Conservation (phyloP, 805 yeast species). For the Kazachstania africana region DNA sequence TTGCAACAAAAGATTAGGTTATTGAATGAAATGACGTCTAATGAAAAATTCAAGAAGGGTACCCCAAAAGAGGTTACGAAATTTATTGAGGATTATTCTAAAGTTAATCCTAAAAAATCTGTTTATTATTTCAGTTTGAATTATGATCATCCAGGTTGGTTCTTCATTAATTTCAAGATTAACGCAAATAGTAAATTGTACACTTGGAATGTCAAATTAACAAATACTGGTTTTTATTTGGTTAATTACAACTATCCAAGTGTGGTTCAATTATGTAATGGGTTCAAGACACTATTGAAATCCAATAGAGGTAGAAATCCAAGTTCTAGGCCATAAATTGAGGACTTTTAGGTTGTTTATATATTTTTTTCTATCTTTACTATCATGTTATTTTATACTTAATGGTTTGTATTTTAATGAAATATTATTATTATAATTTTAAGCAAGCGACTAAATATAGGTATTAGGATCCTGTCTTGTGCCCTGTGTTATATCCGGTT, state of each 20-base stretch:
- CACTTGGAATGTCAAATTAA: conserved; percentile 86
- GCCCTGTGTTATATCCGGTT: no score
- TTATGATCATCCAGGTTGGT: conserved; percentile 90
- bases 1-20: conserved; percentile 72
- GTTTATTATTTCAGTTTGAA: conserved; percentile 87
- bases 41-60: conserved; percentile 80
- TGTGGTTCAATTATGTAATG: conserved; percentile 80
- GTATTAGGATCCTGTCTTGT: no score
- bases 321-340: neutral
- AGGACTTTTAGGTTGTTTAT: neutral
- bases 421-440: no score
- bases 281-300: conserved; percentile 64
- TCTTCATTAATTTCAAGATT: conserved; percentile 74
- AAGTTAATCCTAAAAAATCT: conserved; percentile 82
- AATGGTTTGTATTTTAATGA: no score
- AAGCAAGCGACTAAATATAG: no score
- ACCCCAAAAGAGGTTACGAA: conserved; percentile 67
- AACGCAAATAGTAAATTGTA: conserved; percentile 54
- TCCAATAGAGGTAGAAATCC: conserved; percentile 19
- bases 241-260: conserved; percentile 79
- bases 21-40: conserved; percentile 71
- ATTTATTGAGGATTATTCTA: conserved; percentile 80
- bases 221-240: conserved; percentile 74
- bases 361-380: no score
- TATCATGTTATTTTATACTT: no score